Percentiles rank a stretch among this genome's conserved stretches.
These are phyloP conservation scores for Osmanthus fragrans DNA, from an alignment of 257 asterid genomes.

Conservation along the genomic window DNA sequence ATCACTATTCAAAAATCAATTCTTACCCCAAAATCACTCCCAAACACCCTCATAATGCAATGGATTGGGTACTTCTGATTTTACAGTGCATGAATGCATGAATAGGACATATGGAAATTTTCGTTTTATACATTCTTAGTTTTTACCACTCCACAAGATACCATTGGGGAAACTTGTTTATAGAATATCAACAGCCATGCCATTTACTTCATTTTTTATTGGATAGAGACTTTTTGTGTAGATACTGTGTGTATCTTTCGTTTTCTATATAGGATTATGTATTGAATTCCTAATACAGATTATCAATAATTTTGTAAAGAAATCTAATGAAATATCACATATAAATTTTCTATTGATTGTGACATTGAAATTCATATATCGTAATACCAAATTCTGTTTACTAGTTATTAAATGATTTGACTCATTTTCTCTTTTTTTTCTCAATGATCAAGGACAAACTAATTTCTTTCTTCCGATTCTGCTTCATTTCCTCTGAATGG, in stretches of 20 bases:
- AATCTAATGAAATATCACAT: not conserved
- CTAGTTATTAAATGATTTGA: conserved; percentile 22
- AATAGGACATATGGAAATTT: not conserved
- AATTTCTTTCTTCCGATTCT: not conserved
- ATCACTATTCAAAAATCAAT: no score
- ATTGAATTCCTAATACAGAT: conserved; percentile 15
- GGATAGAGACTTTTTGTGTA: not conserved
- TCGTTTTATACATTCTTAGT: not conserved
- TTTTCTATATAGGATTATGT: conserved; percentile 3
- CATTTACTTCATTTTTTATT: not conserved
- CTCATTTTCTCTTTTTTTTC: not conserved
- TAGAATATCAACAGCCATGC: not conserved
- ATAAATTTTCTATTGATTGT: conserved; percentile 31
- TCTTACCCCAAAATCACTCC: no score
- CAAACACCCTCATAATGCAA: no score
- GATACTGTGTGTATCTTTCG: not conserved
- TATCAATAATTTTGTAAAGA: conserved; percentile 16
- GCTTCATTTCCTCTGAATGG: conserved; percentile 32
- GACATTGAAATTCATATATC: conserved; percentile 6
- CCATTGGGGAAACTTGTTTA: not conserved
- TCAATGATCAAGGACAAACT: not conserved
- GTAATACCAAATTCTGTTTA: not conserved
- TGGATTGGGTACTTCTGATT: not conserved
- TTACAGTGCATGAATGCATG: not conserved
- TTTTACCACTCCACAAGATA: not conserved